Evolutionary conservation across 106 monocot species (phyloP).

Genomic region (Platanthera guangdongensis): DNA sequence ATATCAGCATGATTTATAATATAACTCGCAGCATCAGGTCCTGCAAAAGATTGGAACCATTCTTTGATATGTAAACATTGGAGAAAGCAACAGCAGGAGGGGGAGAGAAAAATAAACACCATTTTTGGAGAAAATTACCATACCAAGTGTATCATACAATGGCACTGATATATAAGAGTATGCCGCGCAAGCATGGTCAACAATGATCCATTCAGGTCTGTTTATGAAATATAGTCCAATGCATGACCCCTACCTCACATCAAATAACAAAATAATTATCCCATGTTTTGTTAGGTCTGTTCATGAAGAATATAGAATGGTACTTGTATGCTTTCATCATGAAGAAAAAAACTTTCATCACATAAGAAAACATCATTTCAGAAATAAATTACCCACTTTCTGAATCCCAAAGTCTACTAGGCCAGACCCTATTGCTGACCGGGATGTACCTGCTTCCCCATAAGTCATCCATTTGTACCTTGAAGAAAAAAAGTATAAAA

Average conservation of each 20-base stretch:
- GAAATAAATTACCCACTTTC: constrained; percentile 44
- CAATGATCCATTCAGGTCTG: constrained; percentile 89
- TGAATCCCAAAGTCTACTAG: constrained; percentile 64
- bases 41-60: constrained; percentile 28
- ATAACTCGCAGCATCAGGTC: constrained; percentile 92
- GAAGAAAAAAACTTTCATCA: not conserved
- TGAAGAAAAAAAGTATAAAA: constrained; percentile 1
- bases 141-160: constrained; percentile 97
- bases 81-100: not conserved
- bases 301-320: not conserved
- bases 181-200: constrained; percentile 94
- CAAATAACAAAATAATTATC: not conserved
- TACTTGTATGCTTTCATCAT: not conserved
- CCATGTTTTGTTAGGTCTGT: not conserved
- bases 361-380: not conserved
- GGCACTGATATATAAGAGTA: constrained; percentile 92
- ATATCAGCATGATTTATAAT: constrained; percentile 78
- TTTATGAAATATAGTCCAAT: constrained; percentile 91
- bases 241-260: constrained; percentile 49
- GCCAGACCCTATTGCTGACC: constrained; percentile 87
- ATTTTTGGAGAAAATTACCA: not conserved
- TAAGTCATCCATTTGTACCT: constrained; percentile 99
- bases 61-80: not conserved
- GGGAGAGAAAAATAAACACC: not conserved
- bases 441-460: constrained; percentile 70